Percentiles rank a stretch among this genome's conserved stretches.
Evolutionary conservation across 2,329 filamentous ascomycete genomes (phyloP).

Genomic region (Cladophialophora chaetospira): DNA sequence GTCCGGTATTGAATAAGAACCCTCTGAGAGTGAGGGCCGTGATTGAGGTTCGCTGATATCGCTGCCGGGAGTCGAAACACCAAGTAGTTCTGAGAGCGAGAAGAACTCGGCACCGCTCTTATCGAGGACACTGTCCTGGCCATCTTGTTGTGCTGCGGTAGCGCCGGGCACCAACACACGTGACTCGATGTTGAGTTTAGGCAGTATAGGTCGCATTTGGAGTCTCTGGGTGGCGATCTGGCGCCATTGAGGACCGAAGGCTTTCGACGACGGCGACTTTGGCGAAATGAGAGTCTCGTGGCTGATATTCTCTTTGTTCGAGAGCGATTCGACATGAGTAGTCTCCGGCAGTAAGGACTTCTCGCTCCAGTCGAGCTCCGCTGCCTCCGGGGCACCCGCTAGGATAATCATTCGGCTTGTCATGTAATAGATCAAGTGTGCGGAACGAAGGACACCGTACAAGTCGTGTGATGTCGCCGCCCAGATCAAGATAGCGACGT

Average conservation of each 20-base stretch:
- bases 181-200: conserved; percentile 29
- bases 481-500: no score
- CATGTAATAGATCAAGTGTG: conserved; percentile 17
- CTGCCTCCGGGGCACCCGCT: conserved; percentile 31
- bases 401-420: conserved; percentile 33
- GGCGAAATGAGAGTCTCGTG: conserved; percentile 1
- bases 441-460: background rate
- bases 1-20: conserved; percentile 23
- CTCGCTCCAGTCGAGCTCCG: conserved; percentile 33
- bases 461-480: no score
- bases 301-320: background rate
- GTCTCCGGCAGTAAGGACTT: conserved; percentile 28
- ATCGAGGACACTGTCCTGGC: background rate
- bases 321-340: conserved; percentile 24
- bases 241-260: conserved; percentile 30
- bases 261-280: conserved; percentile 21
- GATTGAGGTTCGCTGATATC: conserved; percentile 31
- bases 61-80: conserved; percentile 28
- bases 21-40: conserved; percentile 24
- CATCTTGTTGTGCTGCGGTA: background rate
- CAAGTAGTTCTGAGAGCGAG: conserved; percentile 27
- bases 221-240: conserved; percentile 31
- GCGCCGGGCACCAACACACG: conserved; percentile 5
- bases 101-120: conserved; percentile 32
- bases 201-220: conserved; percentile 32